A percentile compares a stretch with the other conserved stretches of the same genome.
phyloP scores from a whole-genome alignment of 331 rosid species.

The Prunus yedoensis region DNA sequence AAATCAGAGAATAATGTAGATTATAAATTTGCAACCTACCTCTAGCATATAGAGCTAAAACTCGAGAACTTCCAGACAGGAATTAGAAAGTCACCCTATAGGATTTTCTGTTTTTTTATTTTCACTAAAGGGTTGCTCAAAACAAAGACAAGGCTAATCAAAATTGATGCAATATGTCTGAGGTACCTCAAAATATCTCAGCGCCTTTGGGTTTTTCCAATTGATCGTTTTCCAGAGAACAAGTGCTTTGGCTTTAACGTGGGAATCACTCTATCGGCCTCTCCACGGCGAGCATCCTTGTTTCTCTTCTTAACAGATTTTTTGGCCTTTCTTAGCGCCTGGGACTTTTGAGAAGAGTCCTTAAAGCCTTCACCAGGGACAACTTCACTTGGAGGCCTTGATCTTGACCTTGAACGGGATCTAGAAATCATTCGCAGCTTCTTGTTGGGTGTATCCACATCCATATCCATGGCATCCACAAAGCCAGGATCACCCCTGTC shows the following conservation, averaged over 20 bases:
- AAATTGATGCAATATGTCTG: neutral
- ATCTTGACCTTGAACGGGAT: constrained; percentile 44
- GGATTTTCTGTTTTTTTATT: neutral
- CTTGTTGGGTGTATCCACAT: constrained; percentile 65
- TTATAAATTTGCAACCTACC: neutral
- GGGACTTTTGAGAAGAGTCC: constrained; percentile 68
- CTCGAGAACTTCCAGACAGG: neutral
- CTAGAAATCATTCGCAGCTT: constrained; percentile 53
- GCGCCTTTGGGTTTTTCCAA: constrained; percentile 67
- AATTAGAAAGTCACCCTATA: neutral
- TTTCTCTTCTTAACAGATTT: constrained; percentile 53
- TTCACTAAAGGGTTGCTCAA: neutral
- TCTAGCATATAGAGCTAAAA: neutral
- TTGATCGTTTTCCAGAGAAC: constrained; percentile 21
- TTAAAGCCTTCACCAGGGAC: constrained; percentile 82
- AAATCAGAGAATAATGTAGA: neutral
- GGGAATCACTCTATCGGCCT: constrained; percentile 88
- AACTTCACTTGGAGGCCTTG: constrained; percentile 63
- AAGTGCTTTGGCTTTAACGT: constrained; percentile 79
- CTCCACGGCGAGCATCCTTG: constrained; percentile 44
- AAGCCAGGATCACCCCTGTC: constrained; percentile 38
- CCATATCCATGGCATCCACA: constrained; percentile 45
- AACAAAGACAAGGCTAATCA: neutral
- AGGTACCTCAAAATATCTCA: constrained; percentile 33
- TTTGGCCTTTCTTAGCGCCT: constrained; percentile 64